Percentiles rank a stretch among this genome's conserved stretches.
Conservation (phyloP, 2,329 filamentous ascomycete species). For the Septoria linicola region DNA sequence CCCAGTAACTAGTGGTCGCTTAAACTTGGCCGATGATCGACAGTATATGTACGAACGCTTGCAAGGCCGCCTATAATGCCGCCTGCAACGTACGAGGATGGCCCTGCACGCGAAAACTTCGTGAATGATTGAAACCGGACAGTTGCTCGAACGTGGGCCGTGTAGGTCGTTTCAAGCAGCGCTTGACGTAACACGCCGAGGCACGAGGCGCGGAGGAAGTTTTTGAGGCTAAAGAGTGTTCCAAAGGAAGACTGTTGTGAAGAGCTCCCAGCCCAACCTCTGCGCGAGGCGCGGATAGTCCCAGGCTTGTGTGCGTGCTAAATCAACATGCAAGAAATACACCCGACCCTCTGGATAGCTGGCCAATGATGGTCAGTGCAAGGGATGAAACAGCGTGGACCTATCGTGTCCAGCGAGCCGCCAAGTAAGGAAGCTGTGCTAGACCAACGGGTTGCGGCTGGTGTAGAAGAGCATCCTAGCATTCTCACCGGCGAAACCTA, state of each 20-base stretch:
- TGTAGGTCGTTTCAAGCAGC: conserved; percentile 33
- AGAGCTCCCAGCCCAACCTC: conserved; percentile 16
- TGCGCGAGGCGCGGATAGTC: conserved; percentile 32
- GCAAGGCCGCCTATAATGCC: conserved; percentile 24
- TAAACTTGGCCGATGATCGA: conserved; percentile 26
- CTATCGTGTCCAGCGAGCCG: conserved; percentile 29
- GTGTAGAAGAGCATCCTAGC: conserved; percentile 21
- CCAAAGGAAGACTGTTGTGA: conserved; percentile 15
- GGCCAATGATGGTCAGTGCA: conserved; percentile 29
- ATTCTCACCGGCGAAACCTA: conserved; percentile 24
- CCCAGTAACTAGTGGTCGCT: conserved; percentile 19
- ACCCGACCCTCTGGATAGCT: conserved; percentile 27
- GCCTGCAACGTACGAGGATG: conserved; percentile 25
- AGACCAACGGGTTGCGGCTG: conserved; percentile 18
- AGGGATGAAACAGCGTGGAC: conserved; percentile 37
- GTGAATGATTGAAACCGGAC: conserved; percentile 24
- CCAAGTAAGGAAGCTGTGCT: conserved; percentile 30
- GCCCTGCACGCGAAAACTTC: conserved; percentile 30
- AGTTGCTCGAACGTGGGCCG: conserved; percentile 21
- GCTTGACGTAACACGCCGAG: conserved; percentile 31
- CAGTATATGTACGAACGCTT: conserved; percentile 26
- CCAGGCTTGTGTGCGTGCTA: conserved; percentile 16
- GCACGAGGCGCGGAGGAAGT: conserved; percentile 26
- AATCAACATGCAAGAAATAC: conserved; percentile 31
- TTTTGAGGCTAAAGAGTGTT: conserved; percentile 20